Conservation (phyloP, 495 filamentous ascomycete genomes). For the Hypoxylon subgilvum region DNA sequence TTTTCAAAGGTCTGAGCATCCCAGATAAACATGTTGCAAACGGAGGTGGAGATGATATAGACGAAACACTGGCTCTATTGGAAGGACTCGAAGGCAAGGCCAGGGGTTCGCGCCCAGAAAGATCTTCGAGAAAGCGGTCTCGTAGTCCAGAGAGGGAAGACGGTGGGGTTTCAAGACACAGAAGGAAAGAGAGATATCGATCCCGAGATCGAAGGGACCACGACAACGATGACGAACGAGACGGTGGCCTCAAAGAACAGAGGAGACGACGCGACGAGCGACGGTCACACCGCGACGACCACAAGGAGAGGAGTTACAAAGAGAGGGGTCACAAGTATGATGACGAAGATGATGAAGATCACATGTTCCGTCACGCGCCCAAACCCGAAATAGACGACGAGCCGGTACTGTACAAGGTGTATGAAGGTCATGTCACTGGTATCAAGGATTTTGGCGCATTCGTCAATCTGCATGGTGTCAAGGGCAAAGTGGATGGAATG, state of each 20-base stretch:
- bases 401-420: slow-evolving; percentile 84
- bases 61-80: slow-evolving; percentile 91
- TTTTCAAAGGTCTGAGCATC: slow-evolving; percentile 89
- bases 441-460: slow-evolving; percentile 96
- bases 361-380: slow-evolving; percentile 72
- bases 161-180: slow-evolving; percentile 42
- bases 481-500: slow-evolving; percentile 87
- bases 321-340: slow-evolving; percentile 53
- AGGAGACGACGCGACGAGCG: slow-evolving; percentile 66
- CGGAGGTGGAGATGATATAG: slow-evolving; percentile 68
- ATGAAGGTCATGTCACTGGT: slow-evolving; percentile 86
- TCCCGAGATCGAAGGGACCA: slow-evolving; percentile 51
- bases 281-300: slow-evolving; percentile 55
- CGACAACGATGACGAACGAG: slow-evolving; percentile 36
- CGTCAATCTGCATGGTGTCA: slow-evolving; percentile 86
- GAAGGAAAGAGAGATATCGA: slow-evolving; percentile 50
- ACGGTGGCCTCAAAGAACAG: slow-evolving; percentile 39
- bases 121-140: slow-evolving; percentile 68
- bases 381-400: slow-evolving; percentile 78
- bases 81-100: slow-evolving; percentile 82
- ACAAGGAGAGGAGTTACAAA: slow-evolving; percentile 51
- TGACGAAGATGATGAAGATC: slow-evolving; percentile 59
- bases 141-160: slow-evolving; percentile 73
- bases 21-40: slow-evolving; percentile 75
- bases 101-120: slow-evolving; percentile 42